Evolutionary conservation across 495 filamentous ascomycete genomes (phyloP), one percentile per base, ranked within the genome.

Genomic region (Aspergillus funiculosus): DNA sequence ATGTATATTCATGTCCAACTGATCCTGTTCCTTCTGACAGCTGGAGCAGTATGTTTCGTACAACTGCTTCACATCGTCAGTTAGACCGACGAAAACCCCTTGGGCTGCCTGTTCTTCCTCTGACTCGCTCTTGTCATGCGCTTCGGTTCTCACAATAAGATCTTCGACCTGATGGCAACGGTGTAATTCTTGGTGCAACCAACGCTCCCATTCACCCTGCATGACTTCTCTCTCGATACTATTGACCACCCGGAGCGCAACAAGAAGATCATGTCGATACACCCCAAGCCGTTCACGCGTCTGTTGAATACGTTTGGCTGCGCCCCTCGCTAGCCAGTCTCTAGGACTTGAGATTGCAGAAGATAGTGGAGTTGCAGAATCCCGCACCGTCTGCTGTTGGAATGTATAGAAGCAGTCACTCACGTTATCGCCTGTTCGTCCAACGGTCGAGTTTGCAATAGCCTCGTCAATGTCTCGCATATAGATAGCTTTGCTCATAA

Each of bases 251-350:
- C 90, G 82, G 67, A 97, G 77, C 11, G 89, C 89, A 4, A 98
- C 89, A 1, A 97, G 69, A 15, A 97, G 73, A 56, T 97, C 88
- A 58, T 98, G 87, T n/a, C 92, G 77, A 61, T 95, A 91, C 9
- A 76, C 64, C 7, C 85, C 92, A 2, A 98, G 78, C 25, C 82
- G 76, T 64, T 94, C 84, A 5, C 89, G 76, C 10, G 88, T 89
- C 40, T 81, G 77, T 21, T 83, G 76, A 22, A 95, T 72, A 2
- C 87, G 80, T 6, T 72, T 75, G 5, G 78, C 78, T 18, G 82
- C 78, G 13, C 77, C 74, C 43, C 73, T 75, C 45, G 77, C 78
- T 19, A 79, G 45, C 13, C 63, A 51, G 18, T 74, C 66, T 26
- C 59, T 59, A 5, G 64, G 54, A 0, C 59, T 32, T 2, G 61